A percentile compares a stretch with the other conserved stretches of the same genome.
phyloP scores from a whole-genome alignment of 2,329 filamentous ascomycete species.

The Sclerotinia trifoliorum region DNA sequence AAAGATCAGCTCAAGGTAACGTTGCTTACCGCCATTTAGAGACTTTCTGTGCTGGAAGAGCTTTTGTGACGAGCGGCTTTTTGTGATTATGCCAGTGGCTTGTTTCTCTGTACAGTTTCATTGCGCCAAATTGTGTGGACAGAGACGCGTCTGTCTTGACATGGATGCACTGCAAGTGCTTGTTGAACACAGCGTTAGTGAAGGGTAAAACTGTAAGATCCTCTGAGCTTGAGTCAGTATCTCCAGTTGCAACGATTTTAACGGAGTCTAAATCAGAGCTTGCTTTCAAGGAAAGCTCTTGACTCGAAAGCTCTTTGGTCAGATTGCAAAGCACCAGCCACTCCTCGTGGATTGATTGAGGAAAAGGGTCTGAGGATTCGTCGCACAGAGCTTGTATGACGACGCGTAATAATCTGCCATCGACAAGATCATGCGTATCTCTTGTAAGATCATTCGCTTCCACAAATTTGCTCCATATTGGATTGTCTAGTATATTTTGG shows the following conservation, averaged over 20 bases:
- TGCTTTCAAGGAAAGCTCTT: slow-evolving; percentile 38
- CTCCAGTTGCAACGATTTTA: slow-evolving; percentile 23
- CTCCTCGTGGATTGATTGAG: slow-evolving; percentile 29
- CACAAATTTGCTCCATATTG: slow-evolving; percentile 33
- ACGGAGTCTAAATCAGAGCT: slow-evolving; percentile 28
- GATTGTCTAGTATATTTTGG: slow-evolving; percentile 41
- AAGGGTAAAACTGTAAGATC: slow-evolving; percentile 46
- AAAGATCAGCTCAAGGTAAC: neutral
- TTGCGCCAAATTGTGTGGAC: slow-evolving; percentile 27
- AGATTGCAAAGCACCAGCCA: slow-evolving; percentile 34
- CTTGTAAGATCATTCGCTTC: slow-evolving; percentile 37
- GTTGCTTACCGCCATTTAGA: slow-evolving; percentile 39
- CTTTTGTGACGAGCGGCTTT: slow-evolving; percentile 48
- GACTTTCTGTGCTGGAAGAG: slow-evolving; percentile 45
- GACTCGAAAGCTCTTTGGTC: slow-evolving; percentile 39
- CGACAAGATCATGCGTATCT: slow-evolving; percentile 55
- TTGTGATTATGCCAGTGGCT: slow-evolving; percentile 64
- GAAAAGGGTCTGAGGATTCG: slow-evolving; percentile 26
- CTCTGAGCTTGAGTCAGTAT: slow-evolving; percentile 25
- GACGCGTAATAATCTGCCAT: slow-evolving; percentile 49
- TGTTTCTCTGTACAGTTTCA: slow-evolving; percentile 49
- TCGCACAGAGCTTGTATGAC: slow-evolving; percentile 36
- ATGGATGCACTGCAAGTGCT: slow-evolving; percentile 46
- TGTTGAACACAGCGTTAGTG: slow-evolving; percentile 48
- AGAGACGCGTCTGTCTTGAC: slow-evolving; percentile 41